phyloP scores from a whole-genome alignment of 345 rosid genomes.

The Brassica rapa region DNA sequence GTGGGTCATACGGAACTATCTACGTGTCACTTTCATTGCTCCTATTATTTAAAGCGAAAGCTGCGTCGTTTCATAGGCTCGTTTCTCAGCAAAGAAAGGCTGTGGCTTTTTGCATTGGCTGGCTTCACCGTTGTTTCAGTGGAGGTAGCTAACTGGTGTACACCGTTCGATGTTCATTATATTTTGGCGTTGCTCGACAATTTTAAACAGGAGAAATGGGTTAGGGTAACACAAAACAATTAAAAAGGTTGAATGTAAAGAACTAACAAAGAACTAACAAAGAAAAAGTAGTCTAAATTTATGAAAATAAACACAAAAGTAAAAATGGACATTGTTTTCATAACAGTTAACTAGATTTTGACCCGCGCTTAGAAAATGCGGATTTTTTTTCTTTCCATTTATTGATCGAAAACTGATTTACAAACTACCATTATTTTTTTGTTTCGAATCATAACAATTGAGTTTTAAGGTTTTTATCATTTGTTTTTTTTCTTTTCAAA shows the following conservation, averaged over 20 bases:
- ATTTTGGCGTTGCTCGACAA: neutral
- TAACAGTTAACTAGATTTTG: neutral
- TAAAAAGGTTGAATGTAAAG: neutral
- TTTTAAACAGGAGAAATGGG: neutral
- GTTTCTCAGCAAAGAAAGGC: neutral
- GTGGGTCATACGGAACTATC: constrained; percentile 14
- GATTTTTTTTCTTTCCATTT: no score
- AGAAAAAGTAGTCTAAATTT: neutral
- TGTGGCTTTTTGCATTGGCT: constrained; percentile 8
- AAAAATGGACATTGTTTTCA: neutral
- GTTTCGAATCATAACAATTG: no score
- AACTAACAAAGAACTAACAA: neutral
- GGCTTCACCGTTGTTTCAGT: neutral
- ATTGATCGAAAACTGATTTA: no score
- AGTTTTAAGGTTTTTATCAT: no score
- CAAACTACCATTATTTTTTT: no score
- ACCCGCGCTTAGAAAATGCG: no score
- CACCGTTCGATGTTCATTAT: neutral
- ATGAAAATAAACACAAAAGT: neutral
- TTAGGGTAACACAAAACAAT: neutral
- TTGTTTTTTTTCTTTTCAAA: no score
- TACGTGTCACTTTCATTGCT: constrained; percentile 22
- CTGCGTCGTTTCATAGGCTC: constrained; percentile 22
- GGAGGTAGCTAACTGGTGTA: constrained; percentile 1
- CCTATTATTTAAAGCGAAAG: neutral